These are phyloP conservation scores for Juglanconis juglandina DNA, from an alignment of 2,329 filamentous ascomycete genomes.

Conservation along the genomic window DNA sequence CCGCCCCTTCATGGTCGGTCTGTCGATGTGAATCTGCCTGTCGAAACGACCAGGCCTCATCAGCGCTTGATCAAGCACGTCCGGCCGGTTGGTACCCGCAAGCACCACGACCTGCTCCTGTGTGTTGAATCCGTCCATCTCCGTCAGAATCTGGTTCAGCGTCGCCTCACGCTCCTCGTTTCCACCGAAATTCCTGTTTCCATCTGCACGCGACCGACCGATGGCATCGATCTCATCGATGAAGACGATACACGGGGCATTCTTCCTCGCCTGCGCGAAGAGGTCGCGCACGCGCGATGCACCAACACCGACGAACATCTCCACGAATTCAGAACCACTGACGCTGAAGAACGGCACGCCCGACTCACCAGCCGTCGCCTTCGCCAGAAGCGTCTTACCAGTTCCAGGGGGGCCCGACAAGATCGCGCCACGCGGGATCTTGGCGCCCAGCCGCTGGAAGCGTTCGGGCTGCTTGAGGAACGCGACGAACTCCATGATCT, in stretches of 20 bases:
- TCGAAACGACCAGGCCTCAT: slow-evolving; percentile 98
- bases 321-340: slow-evolving; percentile 96
- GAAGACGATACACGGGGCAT: slow-evolving; percentile 97
- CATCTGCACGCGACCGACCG: slow-evolving; percentile 81
- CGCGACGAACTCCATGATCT: slow-evolving; percentile 99
- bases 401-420: slow-evolving; percentile 96
- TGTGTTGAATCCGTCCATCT: slow-evolving; percentile 99
- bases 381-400: slow-evolving; percentile 94
- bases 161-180: slow-evolving; percentile 97
- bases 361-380: slow-evolving; percentile 95
- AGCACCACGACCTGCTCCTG: slow-evolving; percentile 94
- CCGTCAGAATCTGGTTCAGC: slow-evolving; percentile 95
- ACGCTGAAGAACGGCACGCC: slow-evolving; percentile 97
- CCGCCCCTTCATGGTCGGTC: slow-evolving; percentile 92
- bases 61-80: slow-evolving; percentile 90
- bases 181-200: slow-evolving; percentile 69
- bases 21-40: slow-evolving; percentile 90
- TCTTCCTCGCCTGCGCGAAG: slow-evolving; percentile 92
- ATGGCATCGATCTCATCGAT: slow-evolving; percentile 99
- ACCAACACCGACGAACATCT: slow-evolving; percentile 99
- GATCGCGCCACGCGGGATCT: slow-evolving; percentile 95
- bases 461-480: slow-evolving; percentile 92
- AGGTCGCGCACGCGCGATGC: slow-evolving; percentile 92
- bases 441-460: slow-evolving; percentile 91
- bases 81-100: slow-evolving; percentile 92